Evolutionary conservation across 306 rosid species (phyloP).

Genomic region (Ceratonia siliqua): DNA sequence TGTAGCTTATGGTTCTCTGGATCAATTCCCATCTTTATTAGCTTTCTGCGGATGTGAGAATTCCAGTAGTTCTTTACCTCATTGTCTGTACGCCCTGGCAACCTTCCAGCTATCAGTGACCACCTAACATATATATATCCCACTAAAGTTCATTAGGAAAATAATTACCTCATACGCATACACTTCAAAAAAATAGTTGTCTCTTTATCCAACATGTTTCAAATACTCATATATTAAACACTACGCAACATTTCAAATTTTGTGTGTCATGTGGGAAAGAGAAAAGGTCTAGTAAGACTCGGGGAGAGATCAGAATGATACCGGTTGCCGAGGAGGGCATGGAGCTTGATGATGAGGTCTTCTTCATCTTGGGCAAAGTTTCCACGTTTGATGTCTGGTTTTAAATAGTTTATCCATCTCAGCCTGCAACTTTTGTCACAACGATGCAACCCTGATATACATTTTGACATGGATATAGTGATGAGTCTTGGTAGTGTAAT

Average conservation of each 20-base stretch:
- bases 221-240: too few species aligned
- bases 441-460: slow-evolving; percentile 55
- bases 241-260: too few species aligned
- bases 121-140: slow-evolving; percentile 47
- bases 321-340: slow-evolving; percentile 82
- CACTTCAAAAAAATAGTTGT: too few species aligned
- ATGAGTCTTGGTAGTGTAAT: too few species aligned
- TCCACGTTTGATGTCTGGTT: slow-evolving; percentile 76
- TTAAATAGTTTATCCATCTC: slow-evolving; percentile 72
- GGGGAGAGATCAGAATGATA: slow-evolving; percentile 7
- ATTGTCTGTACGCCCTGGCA: slow-evolving; percentile 63
- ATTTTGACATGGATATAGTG: background rate
- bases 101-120: slow-evolving; percentile 71
- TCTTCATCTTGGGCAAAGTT: slow-evolving; percentile 75
- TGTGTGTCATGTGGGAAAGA: too few species aligned
- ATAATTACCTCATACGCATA: too few species aligned
- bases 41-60: slow-evolving; percentile 60
- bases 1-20: slow-evolving; percentile 53
- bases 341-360: slow-evolving; percentile 78
- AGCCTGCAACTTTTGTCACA: slow-evolving; percentile 82
- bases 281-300: background rate
- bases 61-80: slow-evolving; percentile 75
- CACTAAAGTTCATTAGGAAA: background rate
- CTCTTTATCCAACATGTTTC: too few species aligned
- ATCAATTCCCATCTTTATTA: slow-evolving; percentile 57